These are phyloP conservation scores for Pseudevernia furfuracea DNA, from an alignment of 495 filamentous ascomycete species.

Conservation along the genomic window DNA sequence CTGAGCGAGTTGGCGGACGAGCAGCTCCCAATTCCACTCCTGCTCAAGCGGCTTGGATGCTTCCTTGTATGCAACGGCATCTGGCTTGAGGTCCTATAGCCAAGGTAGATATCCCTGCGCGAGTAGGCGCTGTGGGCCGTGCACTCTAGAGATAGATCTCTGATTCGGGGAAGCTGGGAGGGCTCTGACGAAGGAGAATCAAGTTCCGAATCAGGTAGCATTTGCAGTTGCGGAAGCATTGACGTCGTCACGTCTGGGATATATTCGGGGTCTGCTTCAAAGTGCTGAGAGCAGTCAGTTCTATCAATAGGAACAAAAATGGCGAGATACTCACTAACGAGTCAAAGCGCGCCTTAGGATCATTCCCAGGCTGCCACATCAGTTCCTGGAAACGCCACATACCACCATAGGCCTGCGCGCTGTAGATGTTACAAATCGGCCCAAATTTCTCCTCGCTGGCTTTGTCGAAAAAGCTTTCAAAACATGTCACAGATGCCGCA, in stretches of 20 bases:
- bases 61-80: neutral
- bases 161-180: too few relatives aligned
- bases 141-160: too few relatives aligned
- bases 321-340: too few relatives aligned
- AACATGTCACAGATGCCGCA: neutral
- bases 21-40: conserved; percentile 1
- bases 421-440: conserved; percentile 2
- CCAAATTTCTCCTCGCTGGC: neutral
- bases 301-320: too few relatives aligned
- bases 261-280: too few relatives aligned
- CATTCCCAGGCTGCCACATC: neutral
- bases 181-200: too few relatives aligned
- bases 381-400: neutral
- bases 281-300: too few relatives aligned
- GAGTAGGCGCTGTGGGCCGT: too few relatives aligned
- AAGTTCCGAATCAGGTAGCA: too few relatives aligned
- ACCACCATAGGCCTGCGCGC: neutral
- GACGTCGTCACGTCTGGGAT: too few relatives aligned
- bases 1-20: neutral
- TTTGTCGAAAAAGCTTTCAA: neutral
- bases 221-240: too few relatives aligned
- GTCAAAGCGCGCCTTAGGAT: too few relatives aligned
- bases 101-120: neutral
- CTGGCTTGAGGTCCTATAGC: neutral
- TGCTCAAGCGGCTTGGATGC: neutral